A percentile compares a stretch with the other conserved stretches of the same genome.
These are phyloP conservation scores for Euryodendron excelsum DNA, from an alignment of 148 eudicot species.

Conservation along the genomic window DNA sequence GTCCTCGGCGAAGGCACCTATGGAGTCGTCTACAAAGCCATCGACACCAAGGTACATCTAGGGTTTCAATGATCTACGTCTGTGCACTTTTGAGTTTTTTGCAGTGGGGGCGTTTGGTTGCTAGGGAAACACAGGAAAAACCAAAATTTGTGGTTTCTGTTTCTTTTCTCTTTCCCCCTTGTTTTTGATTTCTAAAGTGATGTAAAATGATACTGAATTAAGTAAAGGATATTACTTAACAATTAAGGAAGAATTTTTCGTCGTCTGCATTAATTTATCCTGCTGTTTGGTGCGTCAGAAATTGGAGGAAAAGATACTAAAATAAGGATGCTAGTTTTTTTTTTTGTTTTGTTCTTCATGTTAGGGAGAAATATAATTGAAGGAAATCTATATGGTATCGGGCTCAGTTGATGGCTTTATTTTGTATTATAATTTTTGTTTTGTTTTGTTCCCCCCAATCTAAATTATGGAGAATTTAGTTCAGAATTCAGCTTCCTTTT, in stretches of 20 bases:
- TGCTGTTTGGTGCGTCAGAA: neutral
- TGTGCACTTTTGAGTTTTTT: neutral
- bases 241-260: neutral
- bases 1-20: constrained; percentile 91
- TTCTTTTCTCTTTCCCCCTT: neutral
- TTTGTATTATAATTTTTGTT: neutral
- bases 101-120: neutral
- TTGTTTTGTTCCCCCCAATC: too few relatives aligned
- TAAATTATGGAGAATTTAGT: too few relatives aligned
- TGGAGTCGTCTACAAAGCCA: constrained; percentile 91
- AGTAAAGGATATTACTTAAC: too few relatives aligned
- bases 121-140: neutral
- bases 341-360: neutral
- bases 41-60: constrained; percentile 63
- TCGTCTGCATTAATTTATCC: too few relatives aligned
- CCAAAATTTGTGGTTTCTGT: neutral
- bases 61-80: neutral
- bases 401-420: neutral
- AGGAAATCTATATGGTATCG: neutral
- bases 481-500: neutral
- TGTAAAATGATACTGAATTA: too few relatives aligned
- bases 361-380: neutral
- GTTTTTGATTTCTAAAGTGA: neutral
- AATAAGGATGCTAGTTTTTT: neutral
- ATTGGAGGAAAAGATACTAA: neutral